Percentiles rank a stretch among this genome's conserved stretches.
phyloP scores from a whole-genome alignment of 1,284 basidiomycete genomes.

The Cutaneotrichosporon curvatum region DNA sequence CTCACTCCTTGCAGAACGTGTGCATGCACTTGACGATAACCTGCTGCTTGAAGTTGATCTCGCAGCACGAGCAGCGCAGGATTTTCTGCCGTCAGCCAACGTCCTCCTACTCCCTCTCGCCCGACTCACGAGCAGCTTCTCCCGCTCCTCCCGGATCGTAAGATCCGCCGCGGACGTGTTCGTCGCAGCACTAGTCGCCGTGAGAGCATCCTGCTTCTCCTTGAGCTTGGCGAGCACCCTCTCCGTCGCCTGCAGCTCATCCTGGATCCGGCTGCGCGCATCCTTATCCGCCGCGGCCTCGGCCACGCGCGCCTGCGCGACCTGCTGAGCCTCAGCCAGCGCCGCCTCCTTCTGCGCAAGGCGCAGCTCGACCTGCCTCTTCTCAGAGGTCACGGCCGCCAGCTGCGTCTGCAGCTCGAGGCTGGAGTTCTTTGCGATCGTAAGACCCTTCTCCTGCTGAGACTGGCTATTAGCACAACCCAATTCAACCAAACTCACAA shows the following conservation, averaged over 20 bases:
- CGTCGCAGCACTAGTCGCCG: slow-evolving; percentile 19
- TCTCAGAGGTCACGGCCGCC: slow-evolving; percentile 42
- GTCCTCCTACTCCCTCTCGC: not conserved
- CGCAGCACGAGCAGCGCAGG: slow-evolving; percentile 88
- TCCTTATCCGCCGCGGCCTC: slow-evolving; percentile 40
- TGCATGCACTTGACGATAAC: slow-evolving; percentile 93
- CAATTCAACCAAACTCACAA: slow-evolving; percentile 55
- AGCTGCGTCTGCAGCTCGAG: slow-evolving; percentile 47
- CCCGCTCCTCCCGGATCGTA: slow-evolving; percentile 50
- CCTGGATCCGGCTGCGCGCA: slow-evolving; percentile 36
- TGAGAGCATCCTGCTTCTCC: slow-evolving; percentile 38
- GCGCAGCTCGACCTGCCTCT: slow-evolving; percentile 33
- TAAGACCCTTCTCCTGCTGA: slow-evolving; percentile 51
- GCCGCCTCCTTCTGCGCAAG: slow-evolving; percentile 38
- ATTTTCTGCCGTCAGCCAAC: slow-evolving; percentile 55
- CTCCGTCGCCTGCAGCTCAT: slow-evolving; percentile 40
- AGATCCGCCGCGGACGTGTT: slow-evolving; percentile 50
- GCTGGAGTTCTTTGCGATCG: slow-evolving; percentile 47
- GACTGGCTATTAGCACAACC: slow-evolving; percentile 44
- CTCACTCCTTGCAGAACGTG: slow-evolving; percentile 54
- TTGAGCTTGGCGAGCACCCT: slow-evolving; percentile 37
- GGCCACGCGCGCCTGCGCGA: slow-evolving; percentile 42
- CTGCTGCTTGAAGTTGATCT: slow-evolving; percentile 71
- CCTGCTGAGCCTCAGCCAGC: slow-evolving; percentile 43
- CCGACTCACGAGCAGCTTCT: slow-evolving; percentile 60